phyloP scores from a whole-genome alignment of 768 basidiomycete species.

The Xerocomus spinulosus region DNA sequence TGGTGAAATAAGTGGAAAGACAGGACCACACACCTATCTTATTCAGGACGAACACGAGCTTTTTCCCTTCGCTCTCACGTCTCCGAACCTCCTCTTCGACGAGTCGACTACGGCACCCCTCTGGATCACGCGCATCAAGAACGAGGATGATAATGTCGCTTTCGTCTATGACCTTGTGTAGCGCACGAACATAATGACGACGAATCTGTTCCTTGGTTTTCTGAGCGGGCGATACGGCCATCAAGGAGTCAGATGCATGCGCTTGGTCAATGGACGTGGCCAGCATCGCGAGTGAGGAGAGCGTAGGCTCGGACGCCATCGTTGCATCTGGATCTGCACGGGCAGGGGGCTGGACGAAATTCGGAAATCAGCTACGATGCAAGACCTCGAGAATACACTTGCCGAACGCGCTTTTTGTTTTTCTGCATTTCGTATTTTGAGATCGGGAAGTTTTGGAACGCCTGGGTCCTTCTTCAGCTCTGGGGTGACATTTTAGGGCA shows the following conservation, averaged over 20 bases:
- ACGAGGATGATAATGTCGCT: conserved; percentile 88
- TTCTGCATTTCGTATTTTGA: conserved; percentile 56
- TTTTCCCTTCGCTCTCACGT: conserved; percentile 85
- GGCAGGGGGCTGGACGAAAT: conserved; percentile 19
- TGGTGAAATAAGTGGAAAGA: not conserved
- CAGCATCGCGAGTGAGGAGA: conserved; percentile 54
- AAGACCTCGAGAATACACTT: conserved; percentile 17
- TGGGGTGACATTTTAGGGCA: conserved; percentile 22
- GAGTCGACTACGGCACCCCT: conserved; percentile 85
- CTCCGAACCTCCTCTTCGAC: conserved; percentile 93
- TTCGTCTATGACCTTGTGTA: conserved; percentile 91
- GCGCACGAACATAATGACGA: conserved; percentile 67
- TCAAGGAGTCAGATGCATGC: conserved; percentile 18
- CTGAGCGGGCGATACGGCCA: conserved; percentile 26
- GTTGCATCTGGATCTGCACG: conserved; percentile 46
- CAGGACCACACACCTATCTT: conserved; percentile 73
- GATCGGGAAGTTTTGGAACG: conserved; percentile 73
- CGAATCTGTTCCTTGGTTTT: conserved; percentile 70
- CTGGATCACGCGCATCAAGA: conserved; percentile 91
- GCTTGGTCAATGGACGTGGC: conserved; percentile 34
- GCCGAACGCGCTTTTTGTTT: conserved; percentile 43
- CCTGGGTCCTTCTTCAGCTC: conserved; percentile 89
- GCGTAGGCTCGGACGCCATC: conserved; percentile 73
- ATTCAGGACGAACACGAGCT: conserved; percentile 90
- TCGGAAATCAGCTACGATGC: not conserved